These are phyloP conservation scores for Cryptococcus jaspeensis DNA, from an alignment of 1,284 basidiomycete species.

Conservation along the genomic window DNA sequence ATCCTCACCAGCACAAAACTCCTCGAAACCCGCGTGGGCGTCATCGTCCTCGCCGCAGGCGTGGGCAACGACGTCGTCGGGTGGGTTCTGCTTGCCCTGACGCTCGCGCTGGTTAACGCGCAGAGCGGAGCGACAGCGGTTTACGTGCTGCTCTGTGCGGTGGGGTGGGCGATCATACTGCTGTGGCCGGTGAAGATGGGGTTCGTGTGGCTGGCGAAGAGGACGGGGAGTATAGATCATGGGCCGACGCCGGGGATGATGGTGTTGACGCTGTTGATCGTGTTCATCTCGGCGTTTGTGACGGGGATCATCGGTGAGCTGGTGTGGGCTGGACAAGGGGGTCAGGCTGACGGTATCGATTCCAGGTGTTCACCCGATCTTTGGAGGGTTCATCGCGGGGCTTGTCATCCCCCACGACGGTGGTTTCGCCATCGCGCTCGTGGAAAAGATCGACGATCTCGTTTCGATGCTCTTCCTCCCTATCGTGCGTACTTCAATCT, in stretches of 20 bases:
- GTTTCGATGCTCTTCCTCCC: slow-evolving; percentile 68
- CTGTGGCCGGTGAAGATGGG: slow-evolving; percentile 67
- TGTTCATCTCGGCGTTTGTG: slow-evolving; percentile 76
- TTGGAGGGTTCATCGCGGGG: slow-evolving; percentile 79
- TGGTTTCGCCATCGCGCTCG: slow-evolving; percentile 74
- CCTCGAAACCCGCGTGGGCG: slow-evolving; percentile 87
- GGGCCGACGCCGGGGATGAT: slow-evolving; percentile 76
- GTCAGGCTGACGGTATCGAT: not conserved
- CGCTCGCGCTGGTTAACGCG: slow-evolving; percentile 86
- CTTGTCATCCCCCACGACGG: slow-evolving; percentile 85
- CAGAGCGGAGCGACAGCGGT: slow-evolving; percentile 62
- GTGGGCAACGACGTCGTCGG: slow-evolving; percentile 84
- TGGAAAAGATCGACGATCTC: slow-evolving; percentile 77
- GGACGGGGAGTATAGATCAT: slow-evolving; percentile 71
- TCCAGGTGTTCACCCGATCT: slow-evolving; percentile 71
- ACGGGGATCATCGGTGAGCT: slow-evolving; percentile 79
- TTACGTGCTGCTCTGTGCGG: slow-evolving; percentile 74
- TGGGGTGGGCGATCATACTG: slow-evolving; percentile 78
- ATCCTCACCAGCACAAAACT: slow-evolving; percentile 62
- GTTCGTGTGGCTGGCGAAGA: slow-evolving; percentile 69
- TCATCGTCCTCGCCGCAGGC: slow-evolving; percentile 88
- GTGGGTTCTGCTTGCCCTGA: slow-evolving; percentile 68
- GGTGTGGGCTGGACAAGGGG: no score
- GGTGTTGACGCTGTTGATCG: slow-evolving; percentile 69
- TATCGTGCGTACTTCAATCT: slow-evolving; percentile 57